Conservation (phyloP, 202 grass and related monocot genomes). For the Eragrostis tef region DNA sequence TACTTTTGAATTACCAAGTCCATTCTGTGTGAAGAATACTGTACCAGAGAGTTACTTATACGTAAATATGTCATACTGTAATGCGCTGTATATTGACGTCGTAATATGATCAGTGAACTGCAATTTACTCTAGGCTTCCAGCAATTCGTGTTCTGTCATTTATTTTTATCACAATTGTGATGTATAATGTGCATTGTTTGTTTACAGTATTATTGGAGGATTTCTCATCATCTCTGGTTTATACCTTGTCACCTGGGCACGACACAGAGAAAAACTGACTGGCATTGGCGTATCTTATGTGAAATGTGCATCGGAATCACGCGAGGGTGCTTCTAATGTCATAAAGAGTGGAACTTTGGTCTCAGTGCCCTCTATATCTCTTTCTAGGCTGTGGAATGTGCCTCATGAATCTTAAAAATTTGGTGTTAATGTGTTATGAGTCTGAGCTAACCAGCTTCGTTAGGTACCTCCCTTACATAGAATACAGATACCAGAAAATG, state of each 20-base stretch:
- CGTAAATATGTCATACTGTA: conserved; percentile 6
- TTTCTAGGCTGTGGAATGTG: conserved; percentile 61
- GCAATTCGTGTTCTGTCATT: conserved; percentile 32
- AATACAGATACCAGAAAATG: conserved; percentile 36
- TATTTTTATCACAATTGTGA: conserved; percentile 37
- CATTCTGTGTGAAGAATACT: conserved; percentile 25
- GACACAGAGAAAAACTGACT: conserved; percentile 54
- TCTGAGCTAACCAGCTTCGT: conserved; percentile 27
- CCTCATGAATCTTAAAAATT: conserved; percentile 60
- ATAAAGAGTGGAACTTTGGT: conserved; percentile 50
- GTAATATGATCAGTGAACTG: conserved; percentile 7
- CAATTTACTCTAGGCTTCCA: background rate
- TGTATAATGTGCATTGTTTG: conserved; percentile 38
- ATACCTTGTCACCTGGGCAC: conserved; percentile 81
- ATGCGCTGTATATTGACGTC: conserved; percentile 1
- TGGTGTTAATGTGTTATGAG: background rate
- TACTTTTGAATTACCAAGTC: conserved; percentile 11
- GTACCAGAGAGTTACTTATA: conserved; percentile 4
- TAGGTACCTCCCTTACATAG: conserved; percentile 35
- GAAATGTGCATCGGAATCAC: conserved; percentile 49
- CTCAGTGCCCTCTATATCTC: conserved; percentile 51
- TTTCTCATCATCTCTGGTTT: conserved; percentile 71
- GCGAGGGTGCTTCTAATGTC: conserved; percentile 49
- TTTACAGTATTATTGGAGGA: conserved; percentile 76
- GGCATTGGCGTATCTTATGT: conserved; percentile 43